A percentile compares a stretch with the other conserved stretches of the same genome.
Conservation (phyloP, 805 yeast genomes). For the Ascoidea asiatica region DNA sequence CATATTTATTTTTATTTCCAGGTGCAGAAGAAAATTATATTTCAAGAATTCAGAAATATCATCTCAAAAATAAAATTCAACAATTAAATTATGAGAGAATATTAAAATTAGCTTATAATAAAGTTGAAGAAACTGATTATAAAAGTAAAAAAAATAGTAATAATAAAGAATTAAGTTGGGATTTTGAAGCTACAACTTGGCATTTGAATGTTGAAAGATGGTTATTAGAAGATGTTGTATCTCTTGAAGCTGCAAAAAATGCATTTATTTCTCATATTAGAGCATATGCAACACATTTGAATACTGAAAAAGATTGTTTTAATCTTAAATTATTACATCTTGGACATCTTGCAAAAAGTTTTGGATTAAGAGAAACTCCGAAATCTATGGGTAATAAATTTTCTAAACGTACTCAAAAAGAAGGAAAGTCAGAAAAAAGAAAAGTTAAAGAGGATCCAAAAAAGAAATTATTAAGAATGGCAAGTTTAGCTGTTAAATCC, state of each 20-base stretch:
- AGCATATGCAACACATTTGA: conserved; percentile 91
- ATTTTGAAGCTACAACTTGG: conserved; percentile 91
- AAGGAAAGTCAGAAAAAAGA: conserved; percentile 12
- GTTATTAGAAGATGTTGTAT: conserved; percentile 52
- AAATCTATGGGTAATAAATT: conserved; percentile 50
- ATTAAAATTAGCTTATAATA: conserved; percentile 11
- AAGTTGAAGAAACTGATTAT: conserved; percentile 15
- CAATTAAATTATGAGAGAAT: conserved; percentile 33
- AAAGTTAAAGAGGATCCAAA: conserved; percentile 52
- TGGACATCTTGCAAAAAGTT: conserved; percentile 92
- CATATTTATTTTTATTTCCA: conserved; percentile 71
- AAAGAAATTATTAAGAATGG: conserved; percentile 64
- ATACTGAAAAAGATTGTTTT: conserved; percentile 67
- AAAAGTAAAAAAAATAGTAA: conserved; percentile 21
- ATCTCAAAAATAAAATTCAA: conserved; percentile 36
- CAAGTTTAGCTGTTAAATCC: conserved; percentile 53
- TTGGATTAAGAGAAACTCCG: conserved; percentile 92
- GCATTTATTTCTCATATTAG: conserved; percentile 84
- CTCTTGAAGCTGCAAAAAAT: conserved; percentile 55
- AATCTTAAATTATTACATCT: conserved; percentile 75
- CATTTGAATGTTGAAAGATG: conserved; percentile 85
- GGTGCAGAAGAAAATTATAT: conserved; percentile 80
- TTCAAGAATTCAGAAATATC: conserved; percentile 44
- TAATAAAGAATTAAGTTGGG: conserved; percentile 50
- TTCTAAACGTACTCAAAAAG: conserved; percentile 13